A percentile compares a stretch with the other conserved stretches of the same genome.
Evolutionary conservation across 2,329 filamentous ascomycete species (phyloP).

Genomic region (Tolypocladium tundrense): DNA sequence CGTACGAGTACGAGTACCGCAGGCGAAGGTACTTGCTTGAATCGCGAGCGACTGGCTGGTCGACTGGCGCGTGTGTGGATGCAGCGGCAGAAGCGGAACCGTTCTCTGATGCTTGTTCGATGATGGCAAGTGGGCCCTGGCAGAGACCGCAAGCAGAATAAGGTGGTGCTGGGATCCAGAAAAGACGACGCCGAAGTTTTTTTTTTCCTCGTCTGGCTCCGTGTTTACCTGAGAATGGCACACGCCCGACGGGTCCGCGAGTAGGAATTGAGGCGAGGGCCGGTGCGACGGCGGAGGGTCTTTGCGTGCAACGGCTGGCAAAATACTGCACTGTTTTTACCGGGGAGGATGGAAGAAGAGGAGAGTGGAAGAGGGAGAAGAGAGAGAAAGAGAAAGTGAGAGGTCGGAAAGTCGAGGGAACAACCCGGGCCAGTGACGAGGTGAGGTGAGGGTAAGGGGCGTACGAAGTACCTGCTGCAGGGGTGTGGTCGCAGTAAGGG

Average conservation of each 20-base stretch:
- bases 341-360: constrained; percentile 8
- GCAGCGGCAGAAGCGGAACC: constrained; percentile 11
- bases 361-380: constrained; percentile 12
- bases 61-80: background rate
- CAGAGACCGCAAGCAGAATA: constrained; percentile 14
- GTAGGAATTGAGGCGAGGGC: constrained; percentile 7
- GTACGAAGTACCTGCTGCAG: background rate
- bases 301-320: background rate
- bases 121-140: constrained; percentile 13
- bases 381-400: constrained; percentile 11
- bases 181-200: constrained; percentile 6
- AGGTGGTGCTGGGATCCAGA: constrained; percentile 11
- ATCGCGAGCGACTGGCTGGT: background rate
- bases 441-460: constrained; percentile 3
- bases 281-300: constrained; percentile 2
- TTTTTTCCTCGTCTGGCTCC: constrained; percentile 6
- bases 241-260: constrained; percentile 4
- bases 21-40: constrained; percentile 3
- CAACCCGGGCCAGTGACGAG: constrained; percentile 6
- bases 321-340: constrained; percentile 1
- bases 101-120: constrained; percentile 11
- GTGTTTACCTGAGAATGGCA: constrained; percentile 5
- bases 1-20: background rate
- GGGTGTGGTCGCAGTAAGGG: background rate
- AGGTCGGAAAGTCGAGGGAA: constrained; percentile 10